Conservation (phyloP, 352 stramenopile species). For the Globisporangium acanthophoron region DNA sequence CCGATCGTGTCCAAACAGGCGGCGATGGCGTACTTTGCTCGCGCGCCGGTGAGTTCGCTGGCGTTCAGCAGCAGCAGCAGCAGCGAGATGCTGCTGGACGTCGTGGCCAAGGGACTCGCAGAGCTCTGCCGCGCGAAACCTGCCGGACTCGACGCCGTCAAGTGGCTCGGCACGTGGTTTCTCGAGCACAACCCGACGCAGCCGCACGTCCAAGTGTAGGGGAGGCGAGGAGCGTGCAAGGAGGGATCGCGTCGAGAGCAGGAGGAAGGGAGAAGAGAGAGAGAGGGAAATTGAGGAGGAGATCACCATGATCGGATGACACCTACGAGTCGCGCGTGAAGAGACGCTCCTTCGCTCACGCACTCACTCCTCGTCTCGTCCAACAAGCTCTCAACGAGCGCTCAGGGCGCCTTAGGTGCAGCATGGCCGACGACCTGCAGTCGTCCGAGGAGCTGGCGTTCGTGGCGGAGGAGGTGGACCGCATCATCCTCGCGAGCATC, state of each 20-base stretch:
- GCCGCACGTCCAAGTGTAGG: slow-evolving; percentile 46
- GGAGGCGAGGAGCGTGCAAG: neutral
- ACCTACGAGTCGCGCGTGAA: too few relatives aligned
- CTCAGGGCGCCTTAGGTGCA: neutral
- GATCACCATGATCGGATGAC: too few relatives aligned
- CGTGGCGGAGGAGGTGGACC: slow-evolving; percentile 88
- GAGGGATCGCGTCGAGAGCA: neutral
- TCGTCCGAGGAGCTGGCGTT: slow-evolving; percentile 88
- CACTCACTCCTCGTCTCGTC: too few relatives aligned
- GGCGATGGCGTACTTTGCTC: slow-evolving; percentile 59
- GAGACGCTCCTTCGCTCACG: too few relatives aligned
- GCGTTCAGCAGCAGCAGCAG: slow-evolving; percentile 39
- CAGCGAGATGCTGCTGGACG: slow-evolving; percentile 43
- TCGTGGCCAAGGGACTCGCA: slow-evolving; percentile 66
- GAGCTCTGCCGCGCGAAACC: slow-evolving; percentile 84
- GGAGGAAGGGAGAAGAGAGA: neutral
- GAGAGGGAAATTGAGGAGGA: neutral
- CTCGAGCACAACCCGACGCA: slow-evolving; percentile 85
- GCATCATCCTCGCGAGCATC: slow-evolving; percentile 78
- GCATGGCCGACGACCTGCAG: slow-evolving; percentile 82
- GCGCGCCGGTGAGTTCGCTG: slow-evolving; percentile 39
- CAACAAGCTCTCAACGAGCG: neutral
- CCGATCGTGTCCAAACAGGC: slow-evolving; percentile 52
- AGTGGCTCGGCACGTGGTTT: slow-evolving; percentile 82
- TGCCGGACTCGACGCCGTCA: slow-evolving; percentile 62